Conservation (phyloP, 768 basidiomycete genomes). For the Suillus hirtellus region DNA sequence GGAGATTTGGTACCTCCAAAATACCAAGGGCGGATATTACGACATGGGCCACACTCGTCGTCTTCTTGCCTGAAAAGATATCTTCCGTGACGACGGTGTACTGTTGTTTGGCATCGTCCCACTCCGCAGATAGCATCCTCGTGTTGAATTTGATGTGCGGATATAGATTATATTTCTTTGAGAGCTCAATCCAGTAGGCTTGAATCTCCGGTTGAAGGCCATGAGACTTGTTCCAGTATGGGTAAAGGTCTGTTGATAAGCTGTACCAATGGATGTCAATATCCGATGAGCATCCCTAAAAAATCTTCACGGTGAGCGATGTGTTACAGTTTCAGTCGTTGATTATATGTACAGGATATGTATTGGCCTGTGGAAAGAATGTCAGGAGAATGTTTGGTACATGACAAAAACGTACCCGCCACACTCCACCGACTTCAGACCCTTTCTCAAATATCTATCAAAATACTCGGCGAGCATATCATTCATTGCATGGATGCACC, state of each 20-base stretch:
- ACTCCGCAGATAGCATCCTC: conserved; percentile 44
- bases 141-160: conserved; percentile 44
- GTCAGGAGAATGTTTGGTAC: neutral
- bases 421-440: conserved; percentile 48
- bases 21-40: neutral
- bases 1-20: neutral
- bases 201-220: conserved; percentile 28
- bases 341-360: conserved; percentile 20
- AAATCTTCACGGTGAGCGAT: neutral
- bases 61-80: neutral
- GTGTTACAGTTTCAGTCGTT: neutral
- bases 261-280: neutral
- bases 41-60: neutral
- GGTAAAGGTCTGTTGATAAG: neutral
- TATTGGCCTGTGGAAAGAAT: conserved; percentile 25
- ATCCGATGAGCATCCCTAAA: neutral
- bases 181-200: conserved; percentile 42
- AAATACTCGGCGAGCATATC: neutral
- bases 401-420: conserved; percentile 41
- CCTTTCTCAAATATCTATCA: conserved; percentile 50
- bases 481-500: conserved; percentile 10
- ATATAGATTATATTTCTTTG: conserved; percentile 43
- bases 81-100: neutral
- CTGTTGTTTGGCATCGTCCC: conserved; percentile 31
- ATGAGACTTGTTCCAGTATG: conserved; percentile 1